Conservation (phyloP, 768 basidiomycete species). For the Ramaria rubella region DNA sequence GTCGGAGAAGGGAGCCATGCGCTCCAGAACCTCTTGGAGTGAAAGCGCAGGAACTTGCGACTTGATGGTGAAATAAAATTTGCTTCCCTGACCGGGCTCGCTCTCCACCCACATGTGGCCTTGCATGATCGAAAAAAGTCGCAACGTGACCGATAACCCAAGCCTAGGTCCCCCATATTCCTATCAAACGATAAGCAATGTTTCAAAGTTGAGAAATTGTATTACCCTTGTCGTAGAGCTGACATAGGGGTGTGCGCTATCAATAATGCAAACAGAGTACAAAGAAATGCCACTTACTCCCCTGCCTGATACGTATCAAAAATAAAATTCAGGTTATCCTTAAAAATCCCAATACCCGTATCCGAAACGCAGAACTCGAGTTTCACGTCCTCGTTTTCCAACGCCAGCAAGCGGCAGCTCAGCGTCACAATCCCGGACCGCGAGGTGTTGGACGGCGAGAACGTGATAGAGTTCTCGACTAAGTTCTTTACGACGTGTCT, state of each 20-base stretch:
- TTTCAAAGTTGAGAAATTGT: background rate
- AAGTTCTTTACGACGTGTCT: constrained; percentile 94
- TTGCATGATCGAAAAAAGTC: constrained; percentile 96
- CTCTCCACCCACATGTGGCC: constrained; percentile 99
- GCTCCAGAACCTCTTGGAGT: constrained; percentile 63
- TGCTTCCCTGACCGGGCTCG: constrained; percentile 86
- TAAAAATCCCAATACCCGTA: constrained; percentile 97
- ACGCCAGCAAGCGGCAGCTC: constrained; percentile 69
- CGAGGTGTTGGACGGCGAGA: constrained; percentile 75
- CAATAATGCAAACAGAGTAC: background rate
- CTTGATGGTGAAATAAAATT: constrained; percentile 95
- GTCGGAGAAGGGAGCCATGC: constrained; percentile 83
- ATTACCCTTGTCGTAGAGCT: constrained; percentile 78
- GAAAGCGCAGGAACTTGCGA: constrained; percentile 73
- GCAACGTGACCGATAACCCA: constrained; percentile 94
- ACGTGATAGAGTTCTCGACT: constrained; percentile 95
- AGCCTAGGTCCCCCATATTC: constrained; percentile 98
- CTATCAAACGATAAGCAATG: constrained; percentile 28
- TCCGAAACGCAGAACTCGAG: constrained; percentile 97
- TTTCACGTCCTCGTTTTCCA: constrained; percentile 79
- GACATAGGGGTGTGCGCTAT: background rate
- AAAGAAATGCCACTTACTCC: constrained; percentile 37
- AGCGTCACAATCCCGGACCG: constrained; percentile 87
- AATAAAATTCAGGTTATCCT: constrained; percentile 95
- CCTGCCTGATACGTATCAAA: constrained; percentile 99